Conservation (phyloP, 306 rosid species). For the Malus domestica region DNA sequence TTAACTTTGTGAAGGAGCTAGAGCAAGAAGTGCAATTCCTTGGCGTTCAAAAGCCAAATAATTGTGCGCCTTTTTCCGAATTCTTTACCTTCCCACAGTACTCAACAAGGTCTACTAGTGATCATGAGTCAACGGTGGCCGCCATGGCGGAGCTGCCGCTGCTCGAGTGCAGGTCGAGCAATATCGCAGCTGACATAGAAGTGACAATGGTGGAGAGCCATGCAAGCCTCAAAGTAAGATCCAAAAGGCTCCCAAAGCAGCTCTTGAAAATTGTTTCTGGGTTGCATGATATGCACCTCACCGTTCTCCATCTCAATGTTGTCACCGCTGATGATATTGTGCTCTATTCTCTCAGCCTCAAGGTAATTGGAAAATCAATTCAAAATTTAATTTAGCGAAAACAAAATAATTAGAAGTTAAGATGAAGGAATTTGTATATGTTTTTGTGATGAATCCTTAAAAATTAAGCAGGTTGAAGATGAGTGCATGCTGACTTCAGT, state of each 20-base stretch:
- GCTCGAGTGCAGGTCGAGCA: background rate
- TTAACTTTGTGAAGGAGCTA: constrained; percentile 82
- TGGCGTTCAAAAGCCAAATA: constrained; percentile 31
- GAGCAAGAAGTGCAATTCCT: constrained; percentile 73
- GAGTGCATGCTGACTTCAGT: constrained; percentile 76
- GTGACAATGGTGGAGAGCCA: constrained; percentile 93
- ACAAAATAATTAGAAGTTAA: background rate
- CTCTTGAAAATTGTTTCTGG: constrained; percentile 64
- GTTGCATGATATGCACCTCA: constrained; percentile 59
- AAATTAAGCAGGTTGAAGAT: constrained; percentile 65
- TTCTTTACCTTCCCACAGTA: constrained; percentile 89
- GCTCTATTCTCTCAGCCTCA: constrained; percentile 73
- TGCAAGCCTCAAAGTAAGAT: constrained; percentile 76
- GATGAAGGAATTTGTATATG: background rate
- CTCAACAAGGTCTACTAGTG: constrained; percentile 31
- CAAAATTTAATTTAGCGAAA: background rate
- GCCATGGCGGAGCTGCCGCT: constrained; percentile 11
- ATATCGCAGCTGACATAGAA: constrained; percentile 59
- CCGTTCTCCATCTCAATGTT: constrained; percentile 80
- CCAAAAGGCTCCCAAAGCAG: constrained; percentile 65
- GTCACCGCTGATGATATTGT: constrained; percentile 50
- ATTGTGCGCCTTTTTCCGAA: constrained; percentile 59
- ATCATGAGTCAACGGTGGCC: constrained; percentile 16
- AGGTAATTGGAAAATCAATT: constrained; percentile 31
- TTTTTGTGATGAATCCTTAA: background rate